phyloP scores from a whole-genome alignment of 106 monocot species.

The Apostasia ramifera region DNA sequence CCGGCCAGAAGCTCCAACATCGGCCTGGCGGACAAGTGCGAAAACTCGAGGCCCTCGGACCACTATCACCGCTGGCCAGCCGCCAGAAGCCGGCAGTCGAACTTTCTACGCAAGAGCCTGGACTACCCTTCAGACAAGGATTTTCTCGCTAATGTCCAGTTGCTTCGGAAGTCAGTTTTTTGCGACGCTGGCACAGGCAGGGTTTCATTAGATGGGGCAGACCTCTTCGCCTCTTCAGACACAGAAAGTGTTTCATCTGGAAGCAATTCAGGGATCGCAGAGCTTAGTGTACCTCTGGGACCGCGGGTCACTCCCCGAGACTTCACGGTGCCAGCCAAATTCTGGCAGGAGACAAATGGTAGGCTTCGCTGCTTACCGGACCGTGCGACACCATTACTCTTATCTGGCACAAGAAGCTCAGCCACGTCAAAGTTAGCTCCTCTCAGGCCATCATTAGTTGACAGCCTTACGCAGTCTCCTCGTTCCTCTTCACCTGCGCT shows the following conservation, averaged over 20 bases:
- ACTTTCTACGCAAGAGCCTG: slow-evolving; percentile 36
- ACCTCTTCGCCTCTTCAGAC: slow-evolving; percentile 60
- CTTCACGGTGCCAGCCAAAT: slow-evolving; percentile 59
- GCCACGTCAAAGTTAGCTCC: slow-evolving; percentile 17
- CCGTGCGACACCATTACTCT: slow-evolving; percentile 19
- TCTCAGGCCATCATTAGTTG: slow-evolving; percentile 25
- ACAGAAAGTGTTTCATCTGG: slow-evolving; percentile 87
- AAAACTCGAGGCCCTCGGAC: slow-evolving; percentile 39
- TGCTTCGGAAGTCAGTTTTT: slow-evolving; percentile 53
- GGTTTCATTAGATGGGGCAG: slow-evolving; percentile 38
- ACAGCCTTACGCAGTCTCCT: slow-evolving; percentile 27
- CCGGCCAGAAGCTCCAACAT: slow-evolving; percentile 9
- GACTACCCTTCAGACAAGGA: slow-evolving; percentile 42
- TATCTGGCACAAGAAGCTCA: slow-evolving; percentile 11
- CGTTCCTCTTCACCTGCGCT: slow-evolving; percentile 23
- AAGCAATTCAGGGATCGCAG: slow-evolving; percentile 63
- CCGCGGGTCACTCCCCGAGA: slow-evolving; percentile 28
- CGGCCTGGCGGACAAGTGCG: slow-evolving; percentile 12
- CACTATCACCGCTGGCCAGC: slow-evolving; percentile 53
- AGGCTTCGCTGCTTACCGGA: slow-evolving; percentile 49
- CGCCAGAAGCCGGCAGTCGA: slow-evolving; percentile 24
- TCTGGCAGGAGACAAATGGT: slow-evolving; percentile 73
- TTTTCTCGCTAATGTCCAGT: slow-evolving; percentile 35
- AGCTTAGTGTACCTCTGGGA: slow-evolving; percentile 15
- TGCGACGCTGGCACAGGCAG: slow-evolving; percentile 38